Evolutionary conservation across 2,329 filamentous ascomycete genomes (phyloP).

Genomic region (Beauveria asiatica): DNA sequence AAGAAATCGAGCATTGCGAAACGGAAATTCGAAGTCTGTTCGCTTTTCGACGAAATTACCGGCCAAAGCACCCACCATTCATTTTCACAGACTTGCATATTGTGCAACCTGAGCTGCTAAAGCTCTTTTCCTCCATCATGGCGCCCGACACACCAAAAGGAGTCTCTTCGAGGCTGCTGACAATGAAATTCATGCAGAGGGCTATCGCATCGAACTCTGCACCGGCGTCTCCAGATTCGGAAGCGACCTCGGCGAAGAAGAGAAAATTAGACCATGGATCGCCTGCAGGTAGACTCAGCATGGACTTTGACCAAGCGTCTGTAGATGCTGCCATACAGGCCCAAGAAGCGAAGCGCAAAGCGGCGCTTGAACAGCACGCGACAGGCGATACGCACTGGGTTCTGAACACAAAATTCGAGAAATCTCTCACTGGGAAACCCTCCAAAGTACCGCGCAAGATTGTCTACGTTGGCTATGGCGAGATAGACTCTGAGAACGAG

Average conservation of each 20-base stretch:
- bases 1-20: not conserved
- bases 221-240: constrained; percentile 36
- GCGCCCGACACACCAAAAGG: constrained; percentile 48
- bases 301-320: constrained; percentile 46
- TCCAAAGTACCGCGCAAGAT: constrained; percentile 41
- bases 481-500: constrained; percentile 36
- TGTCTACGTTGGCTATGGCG: constrained; percentile 48
- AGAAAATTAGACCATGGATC: constrained; percentile 39
- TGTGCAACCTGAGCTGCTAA: not conserved
- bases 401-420: constrained; percentile 40
- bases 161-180: constrained; percentile 81
- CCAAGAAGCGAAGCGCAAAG: constrained; percentile 57
- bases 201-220: constrained; percentile 54
- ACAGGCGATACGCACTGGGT: constrained; percentile 70
- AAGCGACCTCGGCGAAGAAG: constrained; percentile 52
- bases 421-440: constrained; percentile 19
- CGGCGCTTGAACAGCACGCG: constrained; percentile 52
- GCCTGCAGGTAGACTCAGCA: constrained; percentile 28
- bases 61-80: too few species aligned
- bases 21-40: not conserved
- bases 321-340: constrained; percentile 56
- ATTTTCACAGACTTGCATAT: not conserved
- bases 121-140: constrained; percentile 22
- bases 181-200: constrained; percentile 98
- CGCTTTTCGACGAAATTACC: too few species aligned